These are phyloP conservation scores for Globisporangium orthogonon DNA, from an alignment of 352 stramenopile species.

Conservation along the genomic window DNA sequence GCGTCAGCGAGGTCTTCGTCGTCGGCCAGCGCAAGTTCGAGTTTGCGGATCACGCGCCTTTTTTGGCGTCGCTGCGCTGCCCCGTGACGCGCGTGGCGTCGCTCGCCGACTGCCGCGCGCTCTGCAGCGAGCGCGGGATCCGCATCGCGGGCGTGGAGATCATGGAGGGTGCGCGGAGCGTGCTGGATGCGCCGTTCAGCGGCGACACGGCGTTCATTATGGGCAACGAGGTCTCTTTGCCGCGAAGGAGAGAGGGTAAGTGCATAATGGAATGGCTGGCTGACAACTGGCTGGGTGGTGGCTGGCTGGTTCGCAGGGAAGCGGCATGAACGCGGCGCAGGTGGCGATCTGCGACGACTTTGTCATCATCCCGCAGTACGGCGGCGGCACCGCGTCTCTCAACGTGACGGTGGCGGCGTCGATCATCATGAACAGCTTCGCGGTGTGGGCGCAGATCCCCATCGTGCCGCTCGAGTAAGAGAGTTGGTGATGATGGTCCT, in stretches of 20 bases:
- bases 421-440: slow-evolving; percentile 93
- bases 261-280: neutral
- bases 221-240: slow-evolving; percentile 86
- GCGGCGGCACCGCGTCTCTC: slow-evolving; percentile 91
- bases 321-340: slow-evolving; percentile 90
- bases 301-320: slow-evolving; percentile 36
- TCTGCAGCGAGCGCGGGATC: slow-evolving; percentile 59
- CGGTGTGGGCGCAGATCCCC: slow-evolving; percentile 51
- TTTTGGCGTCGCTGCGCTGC: slow-evolving; percentile 38
- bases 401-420: slow-evolving; percentile 94
- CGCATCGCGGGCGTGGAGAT: slow-evolving; percentile 94
- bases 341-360: slow-evolving; percentile 91
- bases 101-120: slow-evolving; percentile 69
- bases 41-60: slow-evolving; percentile 39
- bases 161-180: slow-evolving; percentile 67
- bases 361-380: slow-evolving; percentile 94
- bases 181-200: slow-evolving; percentile 66
- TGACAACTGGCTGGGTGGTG: neutral
- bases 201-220: slow-evolving; percentile 92
- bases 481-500: too few species aligned
- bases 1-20: slow-evolving; percentile 76
- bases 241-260: too few species aligned
- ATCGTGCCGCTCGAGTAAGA: slow-evolving; percentile 3
- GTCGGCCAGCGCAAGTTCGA: slow-evolving; percentile 86
- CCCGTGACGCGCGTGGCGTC: slow-evolving; percentile 66